phyloP scores from a whole-genome alignment of 73 alveolate species.

The Loxodes magnus region DNA sequence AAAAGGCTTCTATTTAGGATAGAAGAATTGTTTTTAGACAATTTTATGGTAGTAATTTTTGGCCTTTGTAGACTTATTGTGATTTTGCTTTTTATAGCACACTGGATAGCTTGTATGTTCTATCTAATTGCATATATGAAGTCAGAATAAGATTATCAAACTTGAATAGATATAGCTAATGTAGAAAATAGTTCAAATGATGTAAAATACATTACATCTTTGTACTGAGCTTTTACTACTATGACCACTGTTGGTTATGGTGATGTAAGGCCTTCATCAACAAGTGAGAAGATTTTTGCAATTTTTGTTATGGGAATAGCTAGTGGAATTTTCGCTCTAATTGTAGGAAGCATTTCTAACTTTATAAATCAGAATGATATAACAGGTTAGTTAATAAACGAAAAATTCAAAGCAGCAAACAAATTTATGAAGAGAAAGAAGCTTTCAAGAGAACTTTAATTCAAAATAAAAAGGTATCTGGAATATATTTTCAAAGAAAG shows the following conservation, averaged over 20 bases:
- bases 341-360: conserved; percentile 62
- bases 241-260: conserved; percentile 89
- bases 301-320: conserved; percentile 63
- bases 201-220: neutral
- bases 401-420: neutral
- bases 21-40: neutral
- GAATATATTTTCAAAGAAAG: neutral
- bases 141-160: neutral
- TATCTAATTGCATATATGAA: neutral
- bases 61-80: neutral
- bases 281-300: conserved; percentile 49
- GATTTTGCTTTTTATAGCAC: neutral
- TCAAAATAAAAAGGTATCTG: neutral
- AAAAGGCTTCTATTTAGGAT: neutral
- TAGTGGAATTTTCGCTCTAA: conserved; percentile 72
- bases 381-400: neutral
- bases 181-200: neutral
- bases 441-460: neutral
- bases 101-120: neutral
- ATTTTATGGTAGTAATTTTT: neutral
- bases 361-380: neutral
- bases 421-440: neutral
- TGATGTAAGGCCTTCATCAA: conserved; percentile 59
- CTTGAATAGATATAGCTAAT: neutral
- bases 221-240: conserved; percentile 3